phyloP scores from a whole-genome alignment of 2,329 filamentous ascomycete genomes.

The Fusarium pilosicola region DNA sequence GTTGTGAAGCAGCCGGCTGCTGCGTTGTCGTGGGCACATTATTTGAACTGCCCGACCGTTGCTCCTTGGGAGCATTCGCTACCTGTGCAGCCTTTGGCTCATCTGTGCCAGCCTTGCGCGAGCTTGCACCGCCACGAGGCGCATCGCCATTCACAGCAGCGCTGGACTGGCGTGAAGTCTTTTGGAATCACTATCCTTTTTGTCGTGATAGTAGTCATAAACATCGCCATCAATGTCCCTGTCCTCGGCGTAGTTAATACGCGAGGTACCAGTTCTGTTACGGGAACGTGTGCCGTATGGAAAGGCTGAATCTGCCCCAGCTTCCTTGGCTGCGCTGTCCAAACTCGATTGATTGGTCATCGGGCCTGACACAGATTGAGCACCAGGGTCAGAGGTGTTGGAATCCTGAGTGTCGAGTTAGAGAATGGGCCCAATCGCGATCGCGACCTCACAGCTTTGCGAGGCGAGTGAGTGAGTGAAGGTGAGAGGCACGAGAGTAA shows the following conservation, averaged over 20 bases:
- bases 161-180: conserved; percentile 60
- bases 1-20: conserved; percentile 57
- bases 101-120: conserved; percentile 56
- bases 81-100: conserved; percentile 51
- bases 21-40: conserved; percentile 57
- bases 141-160: conserved; percentile 52
- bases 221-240: conserved; percentile 87
- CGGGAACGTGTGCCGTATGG: conserved; percentile 94
- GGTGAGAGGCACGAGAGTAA: conserved; percentile 5
- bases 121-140: conserved; percentile 47
- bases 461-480: conserved; percentile 21
- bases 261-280: conserved; percentile 81
- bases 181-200: conserved; percentile 67
- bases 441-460: conserved; percentile 26
- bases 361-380: conserved; percentile 49
- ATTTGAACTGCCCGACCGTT: conserved; percentile 40
- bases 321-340: conserved; percentile 60
- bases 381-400: conserved; percentile 49
- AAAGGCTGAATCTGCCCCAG: conserved; percentile 64
- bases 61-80: conserved; percentile 53
- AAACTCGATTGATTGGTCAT: conserved; percentile 62
- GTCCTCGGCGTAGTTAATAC: conserved; percentile 95
- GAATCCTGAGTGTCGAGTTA: conserved; percentile 47
- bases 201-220: conserved; percentile 73
- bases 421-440: conserved; percentile 37